A percentile compares a stretch with the other conserved stretches of the same genome.
Evolutionary conservation across 1,284 basidiomycete species (phyloP).

Genomic region (Naganishia liquefaciens): DNA sequence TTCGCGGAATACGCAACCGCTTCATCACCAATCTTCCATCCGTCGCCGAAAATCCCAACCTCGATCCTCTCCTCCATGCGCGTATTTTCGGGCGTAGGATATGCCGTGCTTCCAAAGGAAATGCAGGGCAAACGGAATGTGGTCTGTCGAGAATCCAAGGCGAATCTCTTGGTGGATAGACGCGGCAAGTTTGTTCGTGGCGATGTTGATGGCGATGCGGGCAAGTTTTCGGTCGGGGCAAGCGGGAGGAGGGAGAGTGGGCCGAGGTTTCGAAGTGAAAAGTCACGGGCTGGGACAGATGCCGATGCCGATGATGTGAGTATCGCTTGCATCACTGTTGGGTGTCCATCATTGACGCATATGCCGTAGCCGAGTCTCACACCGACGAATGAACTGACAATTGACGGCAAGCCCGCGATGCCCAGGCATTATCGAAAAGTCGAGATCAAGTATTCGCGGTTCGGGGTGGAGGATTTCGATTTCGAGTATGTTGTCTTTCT

Average conservation of each 20-base stretch:
- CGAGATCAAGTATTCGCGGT: constrained; percentile 97
- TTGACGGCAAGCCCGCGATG: constrained; percentile 57
- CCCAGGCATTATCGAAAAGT: constrained; percentile 86
- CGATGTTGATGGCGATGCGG: constrained; percentile 5
- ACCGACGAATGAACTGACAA: constrained; percentile 26
- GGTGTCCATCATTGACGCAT: constrained; percentile 27
- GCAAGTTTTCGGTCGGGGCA: constrained; percentile 4
- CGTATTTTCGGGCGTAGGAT: constrained; percentile 83
- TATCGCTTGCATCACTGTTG: neutral
- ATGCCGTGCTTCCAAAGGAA: constrained; percentile 80
- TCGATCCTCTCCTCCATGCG: constrained; percentile 77
- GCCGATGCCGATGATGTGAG: constrained; percentile 30
- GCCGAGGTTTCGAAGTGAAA: constrained; percentile 79
- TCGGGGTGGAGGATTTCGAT: constrained; percentile 98
- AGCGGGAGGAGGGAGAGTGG: constrained; percentile 52
- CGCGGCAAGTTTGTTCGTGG: constrained; percentile 36
- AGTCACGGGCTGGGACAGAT: constrained; percentile 56
- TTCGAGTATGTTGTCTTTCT: constrained; percentile 66
- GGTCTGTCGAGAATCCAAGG: constrained; percentile 53
- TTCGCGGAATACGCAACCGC: constrained; percentile 49
- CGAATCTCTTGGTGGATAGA: constrained; percentile 34
- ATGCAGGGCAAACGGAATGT: constrained; percentile 79
- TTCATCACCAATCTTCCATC: constrained; percentile 57
- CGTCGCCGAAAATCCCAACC: constrained; percentile 74
- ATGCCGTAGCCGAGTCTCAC: neutral